These are phyloP conservation scores for Pseudogymnoascus sp. DNA, from an alignment of 2,329 filamentous ascomycete genomes.

Conservation along the genomic window DNA sequence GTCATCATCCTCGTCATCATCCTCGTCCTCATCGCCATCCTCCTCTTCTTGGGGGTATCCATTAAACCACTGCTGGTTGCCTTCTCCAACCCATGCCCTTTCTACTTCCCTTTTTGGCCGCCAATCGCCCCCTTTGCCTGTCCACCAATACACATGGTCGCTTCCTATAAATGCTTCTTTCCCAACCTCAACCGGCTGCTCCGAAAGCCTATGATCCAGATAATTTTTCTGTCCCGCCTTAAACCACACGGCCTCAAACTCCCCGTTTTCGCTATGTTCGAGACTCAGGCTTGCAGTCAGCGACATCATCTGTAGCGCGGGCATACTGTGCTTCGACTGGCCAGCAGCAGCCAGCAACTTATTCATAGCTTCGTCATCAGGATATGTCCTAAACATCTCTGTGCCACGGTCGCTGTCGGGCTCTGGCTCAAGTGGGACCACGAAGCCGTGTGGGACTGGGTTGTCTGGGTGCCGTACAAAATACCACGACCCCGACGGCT, in stretches of 20 bases:
- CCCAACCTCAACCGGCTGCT: neutral
- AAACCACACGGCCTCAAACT: slow-evolving; percentile 6
- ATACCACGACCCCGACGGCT: slow-evolving; percentile 6
- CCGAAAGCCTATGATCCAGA: neutral
- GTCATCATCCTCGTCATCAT: neutral
- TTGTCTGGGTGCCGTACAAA: slow-evolving; percentile 8
- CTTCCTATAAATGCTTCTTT: neutral
- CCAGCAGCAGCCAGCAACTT: slow-evolving; percentile 8
- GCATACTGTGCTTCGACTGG: slow-evolving; percentile 6
- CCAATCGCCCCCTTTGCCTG: neutral
- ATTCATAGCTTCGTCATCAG: slow-evolving; percentile 1
- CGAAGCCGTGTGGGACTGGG: neutral
- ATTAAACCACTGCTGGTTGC: neutral
- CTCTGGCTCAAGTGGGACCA: neutral
- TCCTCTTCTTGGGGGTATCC: neutral
- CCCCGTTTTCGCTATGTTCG: neutral
- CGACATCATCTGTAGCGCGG: slow-evolving; percentile 5
- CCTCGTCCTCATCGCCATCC: neutral
- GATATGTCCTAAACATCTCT: slow-evolving; percentile 8
- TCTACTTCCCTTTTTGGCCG: neutral
- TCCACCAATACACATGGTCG: slow-evolving; percentile 4
- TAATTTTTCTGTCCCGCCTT: neutral
- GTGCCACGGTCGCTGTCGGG: neutral
- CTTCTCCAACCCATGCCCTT: neutral
- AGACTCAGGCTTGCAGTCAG: neutral